Conservation (phyloP, 2,329 filamentous ascomycete species). For the Amesomyces nigricolor region DNA sequence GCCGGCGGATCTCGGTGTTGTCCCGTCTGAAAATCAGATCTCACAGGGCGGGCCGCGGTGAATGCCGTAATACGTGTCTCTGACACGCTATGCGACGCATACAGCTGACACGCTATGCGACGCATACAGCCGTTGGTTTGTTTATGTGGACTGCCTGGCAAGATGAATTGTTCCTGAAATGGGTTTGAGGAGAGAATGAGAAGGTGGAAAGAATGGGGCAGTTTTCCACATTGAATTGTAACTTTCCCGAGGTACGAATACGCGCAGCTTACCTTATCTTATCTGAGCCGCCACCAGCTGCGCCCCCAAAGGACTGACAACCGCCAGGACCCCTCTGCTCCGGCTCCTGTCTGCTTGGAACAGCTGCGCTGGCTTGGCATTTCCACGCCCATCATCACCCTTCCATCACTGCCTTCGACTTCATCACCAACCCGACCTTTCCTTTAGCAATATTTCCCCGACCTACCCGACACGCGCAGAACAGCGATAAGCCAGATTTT, state of each 20-base stretch:
- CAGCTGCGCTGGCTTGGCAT: slow-evolving; percentile 3
- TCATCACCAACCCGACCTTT: background rate
- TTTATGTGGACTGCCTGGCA: too few relatives aligned
- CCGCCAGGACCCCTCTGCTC: background rate
- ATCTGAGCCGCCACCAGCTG: background rate
- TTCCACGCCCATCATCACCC: slow-evolving; percentile 12
- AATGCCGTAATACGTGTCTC: background rate
- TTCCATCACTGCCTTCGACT: slow-evolving; percentile 1
- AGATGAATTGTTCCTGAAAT: too few relatives aligned
- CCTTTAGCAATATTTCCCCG: background rate
- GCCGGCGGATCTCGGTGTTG: background rate
- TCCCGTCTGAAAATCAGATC: background rate
- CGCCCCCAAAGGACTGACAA: too few relatives aligned
- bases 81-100: background rate
- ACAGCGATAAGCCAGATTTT: too few relatives aligned
- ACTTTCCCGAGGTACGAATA: background rate
- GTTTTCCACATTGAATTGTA: too few relatives aligned
- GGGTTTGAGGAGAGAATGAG: too few relatives aligned
- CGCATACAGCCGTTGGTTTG: background rate
- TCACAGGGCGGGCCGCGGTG: background rate
- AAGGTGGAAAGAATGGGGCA: too few relatives aligned
- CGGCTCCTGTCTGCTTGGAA: too few relatives aligned
- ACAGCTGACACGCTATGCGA: background rate
- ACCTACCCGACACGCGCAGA: background rate
- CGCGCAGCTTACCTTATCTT: background rate